Base-by-base conservation (phyloP, 805 yeast species). In the Sugiyamaella mastotermitis region DNA sequence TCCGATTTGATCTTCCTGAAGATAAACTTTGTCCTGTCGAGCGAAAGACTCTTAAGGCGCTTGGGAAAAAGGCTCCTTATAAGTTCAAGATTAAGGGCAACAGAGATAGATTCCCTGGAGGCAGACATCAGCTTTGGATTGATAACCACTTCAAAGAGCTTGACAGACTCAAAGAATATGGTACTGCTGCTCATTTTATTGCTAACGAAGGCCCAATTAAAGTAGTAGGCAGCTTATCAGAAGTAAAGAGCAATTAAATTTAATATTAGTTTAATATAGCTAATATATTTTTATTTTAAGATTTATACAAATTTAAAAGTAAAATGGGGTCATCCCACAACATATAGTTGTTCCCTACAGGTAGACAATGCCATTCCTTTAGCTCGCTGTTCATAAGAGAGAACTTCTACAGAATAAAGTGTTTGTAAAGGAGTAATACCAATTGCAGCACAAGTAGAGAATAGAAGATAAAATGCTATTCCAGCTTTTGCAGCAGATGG, bases 381-480 rank as follows among this genome's bases (percentile, higher is more conserved):
- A 4, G 61, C 50, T 39, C 62, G 45, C 44, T 51, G 48, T 9
- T 48, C 43, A 33, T 54, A 56, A 16, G 58, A 51, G 17, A 54
- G 42, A 3, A 57, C 50, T 23, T 44, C 48, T 6, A 28, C 44
- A 6, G 63, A 57, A 35, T 61, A 62, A 13, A 58, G 51, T 15
- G 58, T 59, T 30, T 58, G 62, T 44, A 62, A 47, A 5, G 66
- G 60, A n/a, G 63, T 62, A 35, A 60, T 49, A 2, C 58, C 58
- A 41, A 61, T 30, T 20, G 32, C 38, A 18, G 19, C 41, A 16
- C 34, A 22, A 10, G 33, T 9, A 26, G 35, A 31, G 20, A 44
- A 44, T 13, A 44, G 18, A 36, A 44, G 38, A 19, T 33, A 33
- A 22, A 42, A 38, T 5, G 38, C 48, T 22, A 44, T 41, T 2